A percentile compares a stretch with the other conserved stretches of the same genome.
Conservation (phyloP, 345 rosid species). For the Acer yangbiense region DNA sequence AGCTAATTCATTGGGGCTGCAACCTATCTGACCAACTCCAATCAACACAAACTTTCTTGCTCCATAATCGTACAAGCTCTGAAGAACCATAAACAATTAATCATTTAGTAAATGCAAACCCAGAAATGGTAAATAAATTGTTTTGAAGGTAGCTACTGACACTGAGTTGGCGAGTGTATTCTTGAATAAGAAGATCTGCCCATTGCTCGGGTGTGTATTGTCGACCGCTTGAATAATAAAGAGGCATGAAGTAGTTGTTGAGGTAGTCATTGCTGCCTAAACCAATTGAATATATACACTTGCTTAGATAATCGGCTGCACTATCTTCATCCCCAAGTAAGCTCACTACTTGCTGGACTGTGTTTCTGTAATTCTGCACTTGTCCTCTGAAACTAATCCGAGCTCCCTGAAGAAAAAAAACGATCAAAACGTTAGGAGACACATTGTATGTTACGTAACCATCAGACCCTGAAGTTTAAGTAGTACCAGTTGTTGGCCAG, state of each 20-base stretch:
- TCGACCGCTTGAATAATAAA: constrained; percentile 47
- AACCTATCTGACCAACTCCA: constrained; percentile 84
- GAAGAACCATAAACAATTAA: background rate
- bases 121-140: background rate
- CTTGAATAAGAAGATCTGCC: constrained; percentile 58
- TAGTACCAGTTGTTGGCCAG: constrained; percentile 77
- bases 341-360: constrained; percentile 58
- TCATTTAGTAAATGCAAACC: background rate
- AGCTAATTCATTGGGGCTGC: constrained; percentile 81
- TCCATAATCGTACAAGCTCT: constrained; percentile 70
- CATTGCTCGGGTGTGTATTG: constrained; percentile 60
- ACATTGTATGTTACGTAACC: background rate
- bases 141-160: constrained; percentile 27
- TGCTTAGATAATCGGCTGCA: constrained; percentile 60
- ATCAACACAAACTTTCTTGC: constrained; percentile 80
- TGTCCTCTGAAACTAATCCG: constrained; percentile 77
- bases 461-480: background rate
- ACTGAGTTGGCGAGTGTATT: constrained; percentile 59
- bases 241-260: constrained; percentile 92
- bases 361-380: constrained; percentile 61
- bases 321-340: constrained; percentile 56
- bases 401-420: constrained; percentile 49
- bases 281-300: constrained; percentile 70
- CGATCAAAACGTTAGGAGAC: background rate
- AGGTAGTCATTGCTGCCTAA: constrained; percentile 98